A percentile compares a stretch with the other conserved stretches of the same genome.
Conservation (phyloP, 495 filamentous ascomycete species). For the Penicillium alfredii region DNA sequence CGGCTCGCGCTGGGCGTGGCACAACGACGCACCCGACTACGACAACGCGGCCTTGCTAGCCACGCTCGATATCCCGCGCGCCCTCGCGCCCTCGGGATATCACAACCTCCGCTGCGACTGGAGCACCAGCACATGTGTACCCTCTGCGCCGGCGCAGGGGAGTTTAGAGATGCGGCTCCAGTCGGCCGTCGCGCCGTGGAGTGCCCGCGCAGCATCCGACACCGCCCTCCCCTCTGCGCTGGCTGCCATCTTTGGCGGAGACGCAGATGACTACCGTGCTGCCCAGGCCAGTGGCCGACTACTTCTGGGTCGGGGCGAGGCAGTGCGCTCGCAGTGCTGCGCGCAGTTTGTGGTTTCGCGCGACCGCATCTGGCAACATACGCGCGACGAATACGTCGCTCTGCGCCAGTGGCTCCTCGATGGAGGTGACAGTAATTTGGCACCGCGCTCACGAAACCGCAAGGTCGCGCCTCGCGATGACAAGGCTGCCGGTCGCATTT, state of each 20-base stretch:
- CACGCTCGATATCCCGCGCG: slow-evolving; percentile 25
- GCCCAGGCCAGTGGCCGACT: background rate
- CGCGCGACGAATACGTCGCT: slow-evolving; percentile 34
- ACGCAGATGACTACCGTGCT: slow-evolving; percentile 1
- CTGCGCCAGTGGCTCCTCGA: slow-evolving; percentile 42
- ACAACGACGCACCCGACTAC: slow-evolving; percentile 38
- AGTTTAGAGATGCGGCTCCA: slow-evolving; percentile 35
- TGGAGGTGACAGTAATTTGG: slow-evolving; percentile 10
- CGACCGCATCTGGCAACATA: slow-evolving; percentile 32
- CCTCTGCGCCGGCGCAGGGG: slow-evolving; percentile 29
- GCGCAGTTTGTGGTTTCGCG: slow-evolving; percentile 40
- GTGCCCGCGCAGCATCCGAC: slow-evolving; percentile 36
- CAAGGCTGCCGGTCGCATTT: slow-evolving; percentile 31
- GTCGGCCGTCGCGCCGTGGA: slow-evolving; percentile 33
- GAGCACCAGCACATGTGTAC: slow-evolving; percentile 34
- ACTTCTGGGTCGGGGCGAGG: slow-evolving; percentile 25
- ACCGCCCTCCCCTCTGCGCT: slow-evolving; percentile 26
- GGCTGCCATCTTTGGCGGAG: slow-evolving; percentile 28
- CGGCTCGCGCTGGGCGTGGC: slow-evolving; percentile 40
- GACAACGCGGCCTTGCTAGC: slow-evolving; percentile 37
- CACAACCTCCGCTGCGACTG: slow-evolving; percentile 45
- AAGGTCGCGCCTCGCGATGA: slow-evolving; percentile 34
- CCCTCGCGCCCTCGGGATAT: slow-evolving; percentile 32
- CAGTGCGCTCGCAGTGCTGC: slow-evolving; percentile 40
- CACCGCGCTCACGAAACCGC: slow-evolving; percentile 1